These are phyloP conservation scores for Linum tenue DNA, from an alignment of 345 rosid species.

Conservation along the genomic window DNA sequence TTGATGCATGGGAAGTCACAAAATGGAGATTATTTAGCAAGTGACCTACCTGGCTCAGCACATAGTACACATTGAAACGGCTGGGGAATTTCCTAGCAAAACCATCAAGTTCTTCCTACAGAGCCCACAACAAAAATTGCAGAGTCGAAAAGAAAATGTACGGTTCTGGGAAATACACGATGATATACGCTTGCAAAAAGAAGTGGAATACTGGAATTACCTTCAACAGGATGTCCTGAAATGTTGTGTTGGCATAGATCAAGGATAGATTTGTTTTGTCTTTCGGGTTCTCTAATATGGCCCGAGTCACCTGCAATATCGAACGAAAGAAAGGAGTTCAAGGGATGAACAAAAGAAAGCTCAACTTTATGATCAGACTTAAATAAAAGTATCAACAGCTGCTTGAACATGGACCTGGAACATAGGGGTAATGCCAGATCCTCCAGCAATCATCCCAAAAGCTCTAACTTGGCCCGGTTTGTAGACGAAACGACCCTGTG, in stretches of 20 bases:
- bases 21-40: neutral
- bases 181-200: neutral
- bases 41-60: constrained; percentile 8
- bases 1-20: neutral
- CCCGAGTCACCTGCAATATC: constrained; percentile 11
- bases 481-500: constrained; percentile 12
- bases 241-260: constrained; percentile 14
- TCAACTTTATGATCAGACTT: neutral
- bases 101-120: constrained; percentile 14
- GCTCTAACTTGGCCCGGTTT: constrained; percentile 4
- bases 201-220: neutral
- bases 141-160: neutral
- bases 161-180: neutral
- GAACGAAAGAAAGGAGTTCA: neutral
- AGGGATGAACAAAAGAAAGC: neutral
- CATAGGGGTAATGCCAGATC: constrained; percentile 19
- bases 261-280: constrained; percentile 11
- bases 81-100: constrained; percentile 12
- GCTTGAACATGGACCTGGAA: constrained; percentile 12
- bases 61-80: constrained; percentile 12
- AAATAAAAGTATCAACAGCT: neutral
- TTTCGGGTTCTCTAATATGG: constrained; percentile 16
- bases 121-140: neutral
- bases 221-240: constrained; percentile 20
- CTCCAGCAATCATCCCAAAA: constrained; percentile 21